These are phyloP conservation scores for Thelonectria blattea DNA, from an alignment of 2,329 filamentous ascomycete genomes.

Conservation along the genomic window DNA sequence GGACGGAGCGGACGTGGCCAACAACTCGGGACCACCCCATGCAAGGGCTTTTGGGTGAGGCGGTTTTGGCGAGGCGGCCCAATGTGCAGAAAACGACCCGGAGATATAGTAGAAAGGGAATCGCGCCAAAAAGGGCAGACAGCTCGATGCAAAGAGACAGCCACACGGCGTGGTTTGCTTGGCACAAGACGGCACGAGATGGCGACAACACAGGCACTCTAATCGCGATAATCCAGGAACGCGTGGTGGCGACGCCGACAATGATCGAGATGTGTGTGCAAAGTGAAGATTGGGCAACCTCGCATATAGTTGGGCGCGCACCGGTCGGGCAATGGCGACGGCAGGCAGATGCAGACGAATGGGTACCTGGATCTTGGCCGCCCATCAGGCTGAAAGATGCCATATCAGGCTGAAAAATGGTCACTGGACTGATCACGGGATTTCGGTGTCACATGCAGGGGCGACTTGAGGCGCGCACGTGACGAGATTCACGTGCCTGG, in stretches of 20 bases:
- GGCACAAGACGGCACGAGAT: slow-evolving; percentile 33
- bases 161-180: slow-evolving; percentile 28
- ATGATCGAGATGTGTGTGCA: slow-evolving; percentile 28
- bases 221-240: slow-evolving; percentile 29
- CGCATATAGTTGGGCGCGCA: slow-evolving; percentile 37
- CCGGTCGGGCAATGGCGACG: slow-evolving; percentile 37
- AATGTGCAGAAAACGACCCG: slow-evolving; percentile 6
- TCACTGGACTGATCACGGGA: slow-evolving; percentile 30
- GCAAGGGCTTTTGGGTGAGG: slow-evolving; percentile 21
- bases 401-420: slow-evolving; percentile 34
- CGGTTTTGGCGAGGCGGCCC: slow-evolving; percentile 18
- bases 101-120: slow-evolving; percentile 9
- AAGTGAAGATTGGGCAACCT: slow-evolving; percentile 31
- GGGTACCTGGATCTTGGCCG: slow-evolving; percentile 21
- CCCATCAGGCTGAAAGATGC: slow-evolving; percentile 34
- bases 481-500: slow-evolving; percentile 4
- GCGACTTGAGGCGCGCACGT: background rate
- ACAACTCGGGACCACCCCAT: slow-evolving; percentile 26
- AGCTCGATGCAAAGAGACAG: slow-evolving; percentile 22
- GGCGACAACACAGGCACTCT: slow-evolving; percentile 34
- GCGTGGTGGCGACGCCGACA: slow-evolving; percentile 29
- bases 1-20: slow-evolving; percentile 28
- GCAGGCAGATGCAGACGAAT: slow-evolving; percentile 34
- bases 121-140: slow-evolving; percentile 23
- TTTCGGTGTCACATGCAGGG: background rate